Conservation (phyloP, 129 eudicot species). For the Tagetes patula region DNA sequence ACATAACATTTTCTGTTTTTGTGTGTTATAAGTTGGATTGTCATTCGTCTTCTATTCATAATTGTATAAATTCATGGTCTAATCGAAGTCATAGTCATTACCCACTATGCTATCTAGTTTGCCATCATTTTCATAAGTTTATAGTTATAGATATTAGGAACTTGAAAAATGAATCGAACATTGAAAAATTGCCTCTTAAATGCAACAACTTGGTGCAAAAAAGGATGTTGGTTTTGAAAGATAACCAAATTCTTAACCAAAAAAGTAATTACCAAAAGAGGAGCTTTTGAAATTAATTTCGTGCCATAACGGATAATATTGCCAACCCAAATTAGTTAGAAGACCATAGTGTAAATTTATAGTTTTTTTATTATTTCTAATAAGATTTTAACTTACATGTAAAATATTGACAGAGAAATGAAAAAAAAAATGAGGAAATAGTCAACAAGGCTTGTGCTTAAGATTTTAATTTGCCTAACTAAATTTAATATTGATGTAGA, state of each 20-base stretch:
- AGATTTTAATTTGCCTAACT: no score
- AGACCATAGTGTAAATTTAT: constrained; percentile 29
- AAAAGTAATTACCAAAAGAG: constrained; percentile 18
- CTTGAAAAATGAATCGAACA: constrained; percentile 14
- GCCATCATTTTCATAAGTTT: constrained; percentile 18
- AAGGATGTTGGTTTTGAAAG: constrained; percentile 28
- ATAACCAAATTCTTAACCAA: constrained; percentile 20
- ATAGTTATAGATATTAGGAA: constrained; percentile 13
- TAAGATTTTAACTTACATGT: neutral
- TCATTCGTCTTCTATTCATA: neutral
- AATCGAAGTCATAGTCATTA: constrained; percentile 17
- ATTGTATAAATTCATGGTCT: constrained; percentile 9
- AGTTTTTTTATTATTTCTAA: neutral
- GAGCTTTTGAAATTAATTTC: constrained; percentile 18
- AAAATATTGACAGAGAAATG: neutral
- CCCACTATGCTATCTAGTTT: constrained; percentile 25
- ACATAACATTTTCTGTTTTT: neutral
- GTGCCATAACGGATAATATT: constrained; percentile 18
- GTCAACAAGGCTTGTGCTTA: no score
- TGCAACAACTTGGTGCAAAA: constrained; percentile 10
- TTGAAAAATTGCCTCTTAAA: constrained; percentile 10
- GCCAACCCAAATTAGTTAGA: constrained; percentile 28
- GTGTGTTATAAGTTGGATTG: neutral
- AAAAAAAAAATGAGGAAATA: no score
- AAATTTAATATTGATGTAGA: no score